Evolutionary conservation across 2,329 filamentous ascomycete genomes (phyloP).

Genomic region (Endoconidiophora polonica): DNA sequence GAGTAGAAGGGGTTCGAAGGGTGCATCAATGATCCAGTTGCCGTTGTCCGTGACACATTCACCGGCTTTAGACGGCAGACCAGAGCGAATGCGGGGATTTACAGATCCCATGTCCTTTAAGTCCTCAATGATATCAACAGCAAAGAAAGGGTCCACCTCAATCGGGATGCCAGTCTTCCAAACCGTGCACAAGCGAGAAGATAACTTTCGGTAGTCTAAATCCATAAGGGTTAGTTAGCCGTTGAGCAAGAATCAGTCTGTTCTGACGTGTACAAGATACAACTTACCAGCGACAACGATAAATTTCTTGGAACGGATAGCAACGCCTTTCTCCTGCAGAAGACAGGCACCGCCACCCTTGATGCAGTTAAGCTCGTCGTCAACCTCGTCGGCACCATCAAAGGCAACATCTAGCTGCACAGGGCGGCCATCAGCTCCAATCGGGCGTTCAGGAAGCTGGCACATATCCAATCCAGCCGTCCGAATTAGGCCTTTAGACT

Average conservation of each 20-base stretch:
- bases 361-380: slow-evolving; percentile 87
- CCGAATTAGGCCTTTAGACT: slow-evolving; percentile 75
- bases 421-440: slow-evolving; percentile 28
- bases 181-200: slow-evolving; percentile 50
- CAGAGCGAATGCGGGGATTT: slow-evolving; percentile 54
- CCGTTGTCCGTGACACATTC: slow-evolving; percentile 47
- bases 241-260: slow-evolving; percentile 8
- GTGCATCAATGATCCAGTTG: slow-evolving; percentile 78
- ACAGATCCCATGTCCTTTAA: slow-evolving; percentile 58
- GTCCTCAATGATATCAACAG: slow-evolving; percentile 56
- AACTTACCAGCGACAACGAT: slow-evolving; percentile 64
- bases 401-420: slow-evolving; percentile 73
- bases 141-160: slow-evolving; percentile 77
- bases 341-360: slow-evolving; percentile 96
- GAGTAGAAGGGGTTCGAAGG: slow-evolving; percentile 61
- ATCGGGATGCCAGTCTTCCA: slow-evolving; percentile 76
- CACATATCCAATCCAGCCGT: slow-evolving; percentile 60
- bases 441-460: slow-evolving; percentile 58
- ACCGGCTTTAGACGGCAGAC: slow-evolving; percentile 60
- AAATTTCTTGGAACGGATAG: slow-evolving; percentile 67
- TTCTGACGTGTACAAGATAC: not conserved
- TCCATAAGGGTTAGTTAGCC: not conserved
- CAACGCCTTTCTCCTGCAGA: slow-evolving; percentile 95
- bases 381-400: slow-evolving; percentile 93
- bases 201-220: slow-evolving; percentile 76